Evolutionary conservation across 768 basidiomycete genomes (phyloP).

Genomic region (Fistulinella prunicolor): DNA sequence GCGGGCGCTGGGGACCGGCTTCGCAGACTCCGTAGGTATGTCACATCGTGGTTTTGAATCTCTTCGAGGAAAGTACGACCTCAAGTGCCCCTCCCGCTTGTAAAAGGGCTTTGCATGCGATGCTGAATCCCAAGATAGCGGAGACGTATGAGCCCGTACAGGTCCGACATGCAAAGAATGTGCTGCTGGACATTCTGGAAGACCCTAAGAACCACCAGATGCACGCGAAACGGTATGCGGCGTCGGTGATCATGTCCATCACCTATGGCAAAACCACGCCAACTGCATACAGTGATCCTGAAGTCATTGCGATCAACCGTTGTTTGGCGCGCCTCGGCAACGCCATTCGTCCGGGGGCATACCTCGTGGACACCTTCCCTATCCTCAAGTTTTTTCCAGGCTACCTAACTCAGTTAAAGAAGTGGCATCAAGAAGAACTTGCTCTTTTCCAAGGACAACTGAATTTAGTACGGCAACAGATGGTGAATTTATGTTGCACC

Average conservation of each 20-base stretch:
- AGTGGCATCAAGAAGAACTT: slow-evolving; percentile 47
- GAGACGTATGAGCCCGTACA: slow-evolving; percentile 35
- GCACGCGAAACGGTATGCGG: slow-evolving; percentile 38
- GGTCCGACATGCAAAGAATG: slow-evolving; percentile 28
- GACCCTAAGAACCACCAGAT: slow-evolving; percentile 33
- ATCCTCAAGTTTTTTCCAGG: slow-evolving; percentile 23
- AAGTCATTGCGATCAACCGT: slow-evolving; percentile 30
- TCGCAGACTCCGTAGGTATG: slow-evolving; percentile 27
- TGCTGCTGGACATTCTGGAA: slow-evolving; percentile 35
- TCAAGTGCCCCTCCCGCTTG: slow-evolving; percentile 6
- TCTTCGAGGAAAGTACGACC: background rate
- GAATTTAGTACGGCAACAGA: slow-evolving; percentile 23
- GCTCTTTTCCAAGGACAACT: slow-evolving; percentile 32
- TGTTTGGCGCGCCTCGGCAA: slow-evolving; percentile 26
- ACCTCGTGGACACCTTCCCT: slow-evolving; percentile 27
- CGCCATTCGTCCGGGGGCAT: slow-evolving; percentile 23
- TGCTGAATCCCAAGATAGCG: slow-evolving; percentile 33
- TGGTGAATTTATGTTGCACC: slow-evolving; percentile 29
- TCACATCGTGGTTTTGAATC: too few relatives aligned
- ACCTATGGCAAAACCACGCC: slow-evolving; percentile 41
- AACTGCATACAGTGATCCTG: slow-evolving; percentile 36
- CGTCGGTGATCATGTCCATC: slow-evolving; percentile 37
- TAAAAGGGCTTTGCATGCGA: slow-evolving; percentile 32
- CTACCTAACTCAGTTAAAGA: slow-evolving; percentile 48
- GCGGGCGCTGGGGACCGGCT: slow-evolving; percentile 29